These are phyloP conservation scores for Gossypium davidsonii DNA, from an alignment of 441 rosid genomes.

Conservation along the genomic window DNA sequence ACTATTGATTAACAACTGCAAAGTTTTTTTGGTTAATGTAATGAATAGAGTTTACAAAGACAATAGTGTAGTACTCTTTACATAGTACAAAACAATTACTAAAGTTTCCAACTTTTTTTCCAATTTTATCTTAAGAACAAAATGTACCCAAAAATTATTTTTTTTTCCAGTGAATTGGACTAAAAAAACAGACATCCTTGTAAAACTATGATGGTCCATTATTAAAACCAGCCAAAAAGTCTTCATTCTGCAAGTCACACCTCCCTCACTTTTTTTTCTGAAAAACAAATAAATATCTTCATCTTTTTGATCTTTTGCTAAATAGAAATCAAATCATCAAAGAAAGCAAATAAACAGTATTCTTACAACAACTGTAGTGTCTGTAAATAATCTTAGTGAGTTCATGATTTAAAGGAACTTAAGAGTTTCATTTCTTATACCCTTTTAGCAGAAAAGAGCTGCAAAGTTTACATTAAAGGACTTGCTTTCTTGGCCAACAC, in stretches of 20 bases:
- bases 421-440: not conserved
- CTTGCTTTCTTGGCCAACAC: not conserved
- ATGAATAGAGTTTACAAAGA: not conserved
- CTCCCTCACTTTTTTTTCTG: not conserved
- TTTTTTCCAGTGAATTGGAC: not conserved
- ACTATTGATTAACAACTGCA: not conserved
- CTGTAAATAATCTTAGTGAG: not conserved
- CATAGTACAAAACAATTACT: not conserved
- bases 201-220: not conserved
- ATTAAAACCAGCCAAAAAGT: slow-evolving; percentile 7
- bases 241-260: not conserved
- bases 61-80: not conserved
- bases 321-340: not conserved
- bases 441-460: slow-evolving; percentile 5
- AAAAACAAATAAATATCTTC: too few species aligned
- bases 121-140: not conserved
- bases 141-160: not conserved
- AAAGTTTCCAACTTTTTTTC: not conserved
- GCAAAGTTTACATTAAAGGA: not conserved
- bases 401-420: not conserved
- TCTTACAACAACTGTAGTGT: not conserved
- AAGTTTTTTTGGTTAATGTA: not conserved
- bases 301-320: not conserved
- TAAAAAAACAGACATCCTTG: not conserved
- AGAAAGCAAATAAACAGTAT: not conserved